Evolutionary conservation across 1,139 yeast species (phyloP).

Genomic region (Taiozyma sp.): DNA sequence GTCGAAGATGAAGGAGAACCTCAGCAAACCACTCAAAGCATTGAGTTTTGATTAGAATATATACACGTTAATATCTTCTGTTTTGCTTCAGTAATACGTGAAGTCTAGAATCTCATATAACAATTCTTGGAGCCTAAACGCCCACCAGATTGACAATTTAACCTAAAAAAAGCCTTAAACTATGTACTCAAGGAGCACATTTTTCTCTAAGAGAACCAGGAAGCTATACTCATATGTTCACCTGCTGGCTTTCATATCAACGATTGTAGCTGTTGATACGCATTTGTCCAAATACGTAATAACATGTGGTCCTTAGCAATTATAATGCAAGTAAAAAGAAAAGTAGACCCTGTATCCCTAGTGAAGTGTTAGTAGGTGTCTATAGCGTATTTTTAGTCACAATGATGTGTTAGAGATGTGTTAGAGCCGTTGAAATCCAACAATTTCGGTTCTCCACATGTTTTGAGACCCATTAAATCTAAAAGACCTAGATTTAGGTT

Average conservation of each 20-base stretch:
- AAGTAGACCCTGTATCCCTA: background rate
- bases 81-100: background rate
- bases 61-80: background rate
- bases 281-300: background rate
- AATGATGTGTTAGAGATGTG: background rate
- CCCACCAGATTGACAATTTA: background rate
- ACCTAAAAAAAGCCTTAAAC: background rate
- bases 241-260: background rate
- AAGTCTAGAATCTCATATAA: background rate
- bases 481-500: background rate
- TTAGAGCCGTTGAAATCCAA: background rate
- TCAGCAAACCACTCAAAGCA: constrained; percentile 21
- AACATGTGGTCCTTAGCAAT: background rate
- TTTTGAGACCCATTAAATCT: background rate
- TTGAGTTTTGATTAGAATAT: constrained; percentile 16
- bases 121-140: background rate
- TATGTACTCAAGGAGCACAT: background rate
- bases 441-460: background rate
- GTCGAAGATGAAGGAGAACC: constrained; percentile 53
- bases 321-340: background rate
- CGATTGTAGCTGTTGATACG: background rate
- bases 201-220: background rate
- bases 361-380: background rate
- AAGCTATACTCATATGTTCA: no score
- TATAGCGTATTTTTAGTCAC: background rate